Conservation (phyloP, 2,329 filamentous ascomycete genomes). For the Aspergillus felis region DNA sequence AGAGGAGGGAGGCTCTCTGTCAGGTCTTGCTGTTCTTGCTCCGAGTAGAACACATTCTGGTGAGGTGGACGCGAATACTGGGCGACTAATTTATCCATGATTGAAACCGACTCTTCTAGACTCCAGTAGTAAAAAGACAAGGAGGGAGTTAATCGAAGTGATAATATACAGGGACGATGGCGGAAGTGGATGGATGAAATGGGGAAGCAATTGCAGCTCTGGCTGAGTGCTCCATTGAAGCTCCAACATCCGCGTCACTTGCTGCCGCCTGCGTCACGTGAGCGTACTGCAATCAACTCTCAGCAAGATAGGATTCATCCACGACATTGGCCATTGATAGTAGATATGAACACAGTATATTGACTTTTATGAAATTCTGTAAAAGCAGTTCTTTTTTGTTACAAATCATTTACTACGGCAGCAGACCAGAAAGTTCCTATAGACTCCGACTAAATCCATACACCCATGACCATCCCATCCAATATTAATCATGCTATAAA, state of each 20-base stretch:
- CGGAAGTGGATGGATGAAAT: constrained; percentile 10
- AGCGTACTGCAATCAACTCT: background rate
- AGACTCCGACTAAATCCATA: background rate
- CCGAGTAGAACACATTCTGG: constrained; percentile 66
- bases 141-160: background rate
- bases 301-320: background rate
- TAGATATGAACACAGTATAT: background rate
- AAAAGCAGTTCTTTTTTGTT: background rate
- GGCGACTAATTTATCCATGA: constrained; percentile 89
- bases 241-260: constrained; percentile 33
- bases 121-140: background rate
- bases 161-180: constrained; percentile 3
- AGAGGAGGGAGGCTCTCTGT: constrained; percentile 68
- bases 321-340: background rate
- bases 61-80: constrained; percentile 80
- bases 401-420: background rate
- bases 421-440: background rate
- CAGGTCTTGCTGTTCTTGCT: constrained; percentile 72
- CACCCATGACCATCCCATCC: background rate
- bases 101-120: constrained; percentile 12
- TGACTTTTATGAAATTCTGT: background rate
- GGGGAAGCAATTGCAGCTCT: constrained; percentile 16
- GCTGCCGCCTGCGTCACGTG: constrained; percentile 33
- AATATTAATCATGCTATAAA: background rate
- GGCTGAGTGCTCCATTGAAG: constrained; percentile 23